Conservation (phyloP, 805 yeast genomes). For the Schwanniomyces polymorphus region DNA sequence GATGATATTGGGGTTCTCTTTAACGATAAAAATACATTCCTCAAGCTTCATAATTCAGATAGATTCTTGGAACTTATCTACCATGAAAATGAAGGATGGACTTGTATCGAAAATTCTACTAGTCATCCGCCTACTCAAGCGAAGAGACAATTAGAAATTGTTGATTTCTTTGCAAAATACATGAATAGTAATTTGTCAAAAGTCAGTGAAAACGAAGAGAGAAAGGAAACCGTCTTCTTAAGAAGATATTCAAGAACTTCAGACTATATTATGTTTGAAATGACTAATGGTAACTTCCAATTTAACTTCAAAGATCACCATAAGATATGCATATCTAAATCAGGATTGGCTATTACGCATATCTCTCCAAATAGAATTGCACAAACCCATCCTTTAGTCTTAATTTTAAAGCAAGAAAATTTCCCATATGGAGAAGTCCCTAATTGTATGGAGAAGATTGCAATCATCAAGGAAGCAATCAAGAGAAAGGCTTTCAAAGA, state of each 20-base stretch:
- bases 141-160: constrained; percentile 76
- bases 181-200: constrained; percentile 89
- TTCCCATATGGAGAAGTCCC: constrained; percentile 42
- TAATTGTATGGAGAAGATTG: constrained; percentile 40
- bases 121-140: constrained; percentile 48
- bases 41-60: constrained; percentile 64
- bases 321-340: constrained; percentile 76
- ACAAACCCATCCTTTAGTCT: constrained; percentile 59
- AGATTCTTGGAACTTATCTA: constrained; percentile 62
- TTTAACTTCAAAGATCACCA: constrained; percentile 95
- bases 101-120: constrained; percentile 44
- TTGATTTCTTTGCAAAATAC: constrained; percentile 84
- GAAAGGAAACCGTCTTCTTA: constrained; percentile 70
- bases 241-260: constrained; percentile 80
- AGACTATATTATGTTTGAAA: constrained; percentile 84
- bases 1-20: constrained; percentile 90
- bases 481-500: constrained; percentile 34
- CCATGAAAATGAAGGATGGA: constrained; percentile 47
- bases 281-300: constrained; percentile 90
- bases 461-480: constrained; percentile 64
- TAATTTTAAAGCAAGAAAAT: constrained; percentile 42
- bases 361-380: constrained; percentile 76
- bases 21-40: constrained; percentile 79
- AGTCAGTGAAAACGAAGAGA: constrained; percentile 64
- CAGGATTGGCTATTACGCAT: constrained; percentile 76